phyloP scores from a whole-genome alignment of 2,329 filamentous ascomycete genomes.

The Rutstroemia sydowiana region DNA sequence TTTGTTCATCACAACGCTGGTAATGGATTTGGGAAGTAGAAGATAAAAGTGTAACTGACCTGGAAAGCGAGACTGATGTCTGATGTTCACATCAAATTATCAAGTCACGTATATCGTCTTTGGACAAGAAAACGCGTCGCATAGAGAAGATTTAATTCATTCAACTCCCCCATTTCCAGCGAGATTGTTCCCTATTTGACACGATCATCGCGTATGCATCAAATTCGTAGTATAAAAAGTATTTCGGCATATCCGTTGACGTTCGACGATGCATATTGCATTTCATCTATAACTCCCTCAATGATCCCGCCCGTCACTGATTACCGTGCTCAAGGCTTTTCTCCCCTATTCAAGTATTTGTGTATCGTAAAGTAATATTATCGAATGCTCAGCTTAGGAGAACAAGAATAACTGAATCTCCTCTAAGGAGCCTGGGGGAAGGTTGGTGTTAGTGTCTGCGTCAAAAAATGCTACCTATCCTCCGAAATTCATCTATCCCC shows the following conservation, averaged over 20 bases:
- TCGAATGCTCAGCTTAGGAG: slow-evolving; percentile 28
- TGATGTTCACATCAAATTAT: slow-evolving; percentile 5
- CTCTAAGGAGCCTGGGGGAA: slow-evolving; percentile 30
- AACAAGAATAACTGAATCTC: slow-evolving; percentile 32
- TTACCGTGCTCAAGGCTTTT: background rate
- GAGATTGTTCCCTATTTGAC: slow-evolving; percentile 2
- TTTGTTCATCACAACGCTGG: slow-evolving; percentile 8
- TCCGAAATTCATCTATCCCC: background rate
- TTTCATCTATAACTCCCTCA: slow-evolving; percentile 8
- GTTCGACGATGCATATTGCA: slow-evolving; percentile 2
- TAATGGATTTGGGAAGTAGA: background rate
- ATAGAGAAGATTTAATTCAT: background rate
- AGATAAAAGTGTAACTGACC: background rate
- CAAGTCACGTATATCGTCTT: slow-evolving; percentile 1
- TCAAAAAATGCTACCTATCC: background rate
- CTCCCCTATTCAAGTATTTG: slow-evolving; percentile 1
- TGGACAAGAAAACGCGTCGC: background rate
- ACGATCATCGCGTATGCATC: slow-evolving; percentile 2
- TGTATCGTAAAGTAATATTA: background rate
- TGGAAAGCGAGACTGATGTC: background rate
- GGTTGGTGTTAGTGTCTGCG: background rate
- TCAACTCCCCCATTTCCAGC: background rate
- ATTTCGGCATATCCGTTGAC: slow-evolving; percentile 4
- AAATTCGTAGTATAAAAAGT: slow-evolving; percentile 1
- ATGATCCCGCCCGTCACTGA: background rate